Evolutionary conservation across 805 yeast genomes (phyloP).

Genomic region (Candida loeiensis): DNA sequence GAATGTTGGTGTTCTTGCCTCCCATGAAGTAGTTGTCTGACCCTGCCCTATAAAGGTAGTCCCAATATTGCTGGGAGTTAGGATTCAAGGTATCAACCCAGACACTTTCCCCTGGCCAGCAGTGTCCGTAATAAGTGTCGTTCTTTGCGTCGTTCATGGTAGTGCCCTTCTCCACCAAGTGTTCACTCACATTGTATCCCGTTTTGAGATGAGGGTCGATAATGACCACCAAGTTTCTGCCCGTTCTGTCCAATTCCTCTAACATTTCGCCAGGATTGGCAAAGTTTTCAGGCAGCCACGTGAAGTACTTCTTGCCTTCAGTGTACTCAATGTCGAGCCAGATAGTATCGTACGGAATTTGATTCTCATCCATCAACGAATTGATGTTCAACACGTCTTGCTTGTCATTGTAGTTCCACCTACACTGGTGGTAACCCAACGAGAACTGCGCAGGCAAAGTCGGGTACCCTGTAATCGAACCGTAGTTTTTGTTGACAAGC

Average conservation of each 20-base stretch:
- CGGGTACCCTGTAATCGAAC: constrained; percentile 68
- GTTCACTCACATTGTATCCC: constrained; percentile 62
- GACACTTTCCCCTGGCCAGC: constrained; percentile 97
- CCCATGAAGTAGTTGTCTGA: constrained; percentile 30
- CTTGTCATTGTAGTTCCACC: constrained; percentile 95
- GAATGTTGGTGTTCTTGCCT: constrained; percentile 58
- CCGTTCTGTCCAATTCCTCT: constrained; percentile 58
- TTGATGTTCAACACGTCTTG: constrained; percentile 76
- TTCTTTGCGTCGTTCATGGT: constrained; percentile 49
- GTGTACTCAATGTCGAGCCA: constrained; percentile 97
- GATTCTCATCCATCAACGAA: constrained; percentile 63
- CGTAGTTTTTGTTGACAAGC: constrained; percentile 58
- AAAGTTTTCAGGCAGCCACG: constrained; percentile 77
- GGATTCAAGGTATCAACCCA: constrained; percentile 90
- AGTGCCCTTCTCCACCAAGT: constrained; percentile 37
- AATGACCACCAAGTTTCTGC: constrained; percentile 77
- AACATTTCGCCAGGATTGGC: constrained; percentile 74
- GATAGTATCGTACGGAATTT: constrained; percentile 83
- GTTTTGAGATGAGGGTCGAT: constrained; percentile 89
- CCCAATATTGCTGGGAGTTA: constrained; percentile 59
- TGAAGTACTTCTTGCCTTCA: constrained; percentile 80
- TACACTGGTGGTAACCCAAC: constrained; percentile 90
- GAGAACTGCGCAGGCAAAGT: constrained; percentile 73
- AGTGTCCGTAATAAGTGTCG: constrained; percentile 69
- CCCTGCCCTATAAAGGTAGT: constrained; percentile 46